Percentiles rank a stretch among this genome's conserved stretches.
Conservation (phyloP, 129 eudicot genomes). For the Kitagawia praeruptora region DNA sequence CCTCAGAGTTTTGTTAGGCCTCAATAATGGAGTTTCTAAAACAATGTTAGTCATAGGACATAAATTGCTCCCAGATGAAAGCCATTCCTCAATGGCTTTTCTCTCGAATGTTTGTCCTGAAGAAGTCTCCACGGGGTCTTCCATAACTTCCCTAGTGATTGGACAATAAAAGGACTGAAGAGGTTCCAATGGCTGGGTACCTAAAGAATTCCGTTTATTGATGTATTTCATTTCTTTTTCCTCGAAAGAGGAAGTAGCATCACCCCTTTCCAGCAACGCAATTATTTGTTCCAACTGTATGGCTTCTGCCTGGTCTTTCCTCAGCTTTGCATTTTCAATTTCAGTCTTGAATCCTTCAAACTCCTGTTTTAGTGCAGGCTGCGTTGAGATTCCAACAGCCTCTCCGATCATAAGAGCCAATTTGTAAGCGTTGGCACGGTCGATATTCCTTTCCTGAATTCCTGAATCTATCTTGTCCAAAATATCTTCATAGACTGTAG, state of each 20-base stretch:
- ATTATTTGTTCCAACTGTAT: slow-evolving; percentile 68
- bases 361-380: slow-evolving; percentile 47
- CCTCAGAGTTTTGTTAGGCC: slow-evolving; percentile 64
- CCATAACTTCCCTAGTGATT: slow-evolving; percentile 54
- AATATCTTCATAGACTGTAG: slow-evolving; percentile 50
- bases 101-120: slow-evolving; percentile 71
- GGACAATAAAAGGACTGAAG: slow-evolving; percentile 62
- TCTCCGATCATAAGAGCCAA: slow-evolving; percentile 41
- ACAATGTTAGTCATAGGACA: slow-evolving; percentile 47
- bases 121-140: slow-evolving; percentile 63
- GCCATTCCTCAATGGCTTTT: slow-evolving; percentile 62
- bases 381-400: slow-evolving; percentile 50
- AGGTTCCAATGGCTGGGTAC: slow-evolving; percentile 62
- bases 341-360: slow-evolving; percentile 53
- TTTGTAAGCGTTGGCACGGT: slow-evolving; percentile 47
- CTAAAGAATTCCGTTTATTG: slow-evolving; percentile 45
- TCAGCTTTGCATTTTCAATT: slow-evolving; percentile 46
- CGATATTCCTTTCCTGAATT: slow-evolving; percentile 55
- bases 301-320: slow-evolving; percentile 63
- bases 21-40: slow-evolving; percentile 28
- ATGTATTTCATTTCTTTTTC: slow-evolving; percentile 49
- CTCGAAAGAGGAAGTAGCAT: slow-evolving; percentile 44
- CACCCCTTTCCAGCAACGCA: slow-evolving; percentile 53
- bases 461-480: slow-evolving; percentile 55
- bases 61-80: slow-evolving; percentile 34